A percentile compares a stretch with the other conserved stretches of the same genome.
These are phyloP conservation scores for Blastobotrys indianensis DNA, from an alignment of 1,139 yeast genomes.

Conservation along the genomic window DNA sequence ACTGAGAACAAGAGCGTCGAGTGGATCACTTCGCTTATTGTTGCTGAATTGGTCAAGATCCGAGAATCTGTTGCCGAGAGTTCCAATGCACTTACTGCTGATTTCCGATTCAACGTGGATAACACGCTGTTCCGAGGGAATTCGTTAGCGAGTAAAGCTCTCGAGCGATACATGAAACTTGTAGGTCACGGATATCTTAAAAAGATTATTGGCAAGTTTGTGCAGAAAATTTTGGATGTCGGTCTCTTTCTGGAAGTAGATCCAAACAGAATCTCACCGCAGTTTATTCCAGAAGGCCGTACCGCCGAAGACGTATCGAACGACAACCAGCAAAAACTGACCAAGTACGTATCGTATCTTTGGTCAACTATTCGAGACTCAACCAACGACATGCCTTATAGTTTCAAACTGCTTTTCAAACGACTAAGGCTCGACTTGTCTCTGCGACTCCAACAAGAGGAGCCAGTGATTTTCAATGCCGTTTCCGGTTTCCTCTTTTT, in stretches of 20 bases:
- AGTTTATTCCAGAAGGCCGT: conserved; percentile 17
- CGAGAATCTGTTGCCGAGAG: conserved; percentile 12
- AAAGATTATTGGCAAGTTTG: conserved; percentile 63
- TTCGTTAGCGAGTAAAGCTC: conserved; percentile 69
- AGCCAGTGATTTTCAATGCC: conserved; percentile 41
- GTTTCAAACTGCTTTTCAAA: conserved; percentile 45
- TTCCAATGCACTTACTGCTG: conserved; percentile 12
- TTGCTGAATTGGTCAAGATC: conserved; percentile 42
- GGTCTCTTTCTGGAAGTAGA: conserved; percentile 68
- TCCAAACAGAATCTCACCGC: conserved; percentile 43
- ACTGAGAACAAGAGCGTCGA: conserved; percentile 46
- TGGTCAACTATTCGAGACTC: conserved; percentile 71
- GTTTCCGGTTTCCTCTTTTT: conserved; percentile 78
- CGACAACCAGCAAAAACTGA: conserved; percentile 49
- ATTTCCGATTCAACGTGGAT: conserved; percentile 31
- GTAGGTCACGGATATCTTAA: conserved; percentile 77
- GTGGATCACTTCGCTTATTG: conserved; percentile 67
- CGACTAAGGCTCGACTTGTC: conserved; percentile 23
- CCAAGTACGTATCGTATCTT: conserved; percentile 51
- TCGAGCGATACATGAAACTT: conserved; percentile 71
- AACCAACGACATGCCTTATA: conserved; percentile 69
- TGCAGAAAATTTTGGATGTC: conserved; percentile 48
- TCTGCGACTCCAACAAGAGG: conserved; percentile 17
- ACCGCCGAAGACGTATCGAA: conserved; percentile 39
- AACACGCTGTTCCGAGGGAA: conserved; percentile 83